Conservation (phyloP, 208 protist species). For the Leishmania major region DNA sequence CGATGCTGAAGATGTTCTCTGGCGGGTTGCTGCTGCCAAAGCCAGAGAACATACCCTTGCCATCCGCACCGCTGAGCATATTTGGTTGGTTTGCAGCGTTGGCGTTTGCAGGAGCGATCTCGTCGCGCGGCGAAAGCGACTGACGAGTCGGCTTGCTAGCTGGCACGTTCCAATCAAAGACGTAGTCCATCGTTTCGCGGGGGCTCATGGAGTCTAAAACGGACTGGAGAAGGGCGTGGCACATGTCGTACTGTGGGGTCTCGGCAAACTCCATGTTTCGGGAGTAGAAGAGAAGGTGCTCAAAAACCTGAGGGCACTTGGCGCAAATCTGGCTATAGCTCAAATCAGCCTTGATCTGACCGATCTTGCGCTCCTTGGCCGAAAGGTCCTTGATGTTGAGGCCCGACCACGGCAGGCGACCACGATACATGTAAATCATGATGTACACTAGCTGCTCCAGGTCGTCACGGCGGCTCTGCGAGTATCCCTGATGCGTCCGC, state of each 20-base stretch:
- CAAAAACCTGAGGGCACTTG: constrained; percentile 72
- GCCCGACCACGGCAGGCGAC: constrained; percentile 95
- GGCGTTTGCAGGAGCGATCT: constrained; percentile 25
- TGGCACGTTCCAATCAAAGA: constrained; percentile 52
- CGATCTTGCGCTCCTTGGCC: constrained; percentile 69
- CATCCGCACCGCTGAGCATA: constrained; percentile 40
- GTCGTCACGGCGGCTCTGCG: constrained; percentile 90
- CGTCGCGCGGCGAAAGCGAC: constrained; percentile 22
- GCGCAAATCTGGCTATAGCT: constrained; percentile 60
- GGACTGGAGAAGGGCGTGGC: constrained; percentile 52
- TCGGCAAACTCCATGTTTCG: constrained; percentile 71
- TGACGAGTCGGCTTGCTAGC: constrained; percentile 4
- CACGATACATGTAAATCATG: constrained; percentile 96
- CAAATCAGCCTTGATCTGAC: constrained; percentile 59
- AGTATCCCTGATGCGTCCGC: constrained; percentile 96
- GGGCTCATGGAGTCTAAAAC: constrained; percentile 50
- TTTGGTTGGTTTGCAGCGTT: constrained; percentile 34
- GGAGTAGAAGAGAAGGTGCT: constrained; percentile 68
- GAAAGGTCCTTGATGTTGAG: constrained; percentile 85
- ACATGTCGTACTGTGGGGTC: constrained; percentile 85
- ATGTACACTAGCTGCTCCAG: constrained; percentile 93
- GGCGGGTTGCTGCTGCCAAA: constrained; percentile 40
- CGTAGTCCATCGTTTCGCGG: constrained; percentile 41
- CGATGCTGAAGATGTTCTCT: constrained; percentile 57
- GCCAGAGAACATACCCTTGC: constrained; percentile 50